phyloP scores from a whole-genome alignment of 805 yeast species.

The Tetrapisispora namnaoensis region DNA sequence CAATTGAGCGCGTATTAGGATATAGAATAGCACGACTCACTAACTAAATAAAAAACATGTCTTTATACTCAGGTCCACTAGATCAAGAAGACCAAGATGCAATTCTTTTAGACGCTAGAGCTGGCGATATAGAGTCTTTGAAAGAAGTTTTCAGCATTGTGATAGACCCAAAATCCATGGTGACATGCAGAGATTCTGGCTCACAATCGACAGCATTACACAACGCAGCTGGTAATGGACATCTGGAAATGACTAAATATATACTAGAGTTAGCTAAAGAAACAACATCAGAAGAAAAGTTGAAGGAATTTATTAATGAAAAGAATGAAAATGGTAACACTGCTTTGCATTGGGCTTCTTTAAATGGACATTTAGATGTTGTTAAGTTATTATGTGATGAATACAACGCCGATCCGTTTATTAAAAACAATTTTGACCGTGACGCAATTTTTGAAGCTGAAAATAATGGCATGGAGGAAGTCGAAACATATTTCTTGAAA shows the following conservation, averaged over 20 bases:
- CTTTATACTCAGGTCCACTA: slow-evolving; percentile 27
- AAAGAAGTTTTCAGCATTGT: slow-evolving; percentile 54
- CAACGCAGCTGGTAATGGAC: slow-evolving; percentile 95
- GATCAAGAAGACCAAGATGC: slow-evolving; percentile 75
- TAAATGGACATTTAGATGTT: slow-evolving; percentile 70
- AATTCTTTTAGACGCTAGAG: slow-evolving; percentile 74
- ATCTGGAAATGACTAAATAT: slow-evolving; percentile 53
- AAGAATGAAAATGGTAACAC: slow-evolving; percentile 84
- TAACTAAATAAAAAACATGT: slow-evolving; percentile 17
- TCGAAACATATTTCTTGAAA: slow-evolving; percentile 67
- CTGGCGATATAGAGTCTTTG: slow-evolving; percentile 73
- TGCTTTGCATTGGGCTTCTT: slow-evolving; percentile 92
- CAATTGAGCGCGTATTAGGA: too few species aligned
- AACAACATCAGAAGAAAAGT: slow-evolving; percentile 28
- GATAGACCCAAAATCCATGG: slow-evolving; percentile 37
- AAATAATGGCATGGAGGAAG: slow-evolving; percentile 59
- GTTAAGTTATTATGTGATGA: slow-evolving; percentile 64
- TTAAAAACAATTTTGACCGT: slow-evolving; percentile 64
- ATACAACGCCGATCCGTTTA: slow-evolving; percentile 71
- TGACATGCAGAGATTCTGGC: slow-evolving; percentile 48
- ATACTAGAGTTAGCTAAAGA: slow-evolving; percentile 40
- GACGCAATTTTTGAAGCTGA: slow-evolving; percentile 90
- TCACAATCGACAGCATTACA: slow-evolving; percentile 74
- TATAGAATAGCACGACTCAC: too few species aligned
- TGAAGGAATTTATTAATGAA: slow-evolving; percentile 37